Base-by-base conservation (phyloP, 805 yeast species). In the Komagataella ulmi region DNA sequence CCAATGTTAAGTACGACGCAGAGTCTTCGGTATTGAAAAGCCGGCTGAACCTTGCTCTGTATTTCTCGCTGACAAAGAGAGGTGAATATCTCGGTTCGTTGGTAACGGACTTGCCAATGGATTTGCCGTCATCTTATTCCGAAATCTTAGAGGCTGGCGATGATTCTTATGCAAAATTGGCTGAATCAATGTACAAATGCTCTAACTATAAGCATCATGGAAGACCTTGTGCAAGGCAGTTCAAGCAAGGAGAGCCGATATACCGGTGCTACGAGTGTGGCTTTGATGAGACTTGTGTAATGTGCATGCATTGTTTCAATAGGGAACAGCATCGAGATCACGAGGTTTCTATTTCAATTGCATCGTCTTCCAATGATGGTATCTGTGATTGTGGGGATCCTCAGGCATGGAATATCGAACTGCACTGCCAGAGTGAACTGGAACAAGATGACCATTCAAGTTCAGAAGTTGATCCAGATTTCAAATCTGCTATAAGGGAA, bases 251-350 rank as follows among this genome's bases (percentile, higher is more conserved):
- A 21, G 86, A 83, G 54, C 80, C 83, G 0, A 82, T 84, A 18
- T 86, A 83, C 61, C 70, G 88, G 52, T 86, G 95, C 60, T 71
- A 71, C 40, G 87, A 85, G 53, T 86, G 95, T 70, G 88, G 86
- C 0, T 77, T 75, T 54, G 95, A 86, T 64, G 80, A 79, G 7
- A 83, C 90, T 0, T 86, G 95, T 70, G 89, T 87, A 40, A 62
- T 86, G 24, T 86, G 95, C 65, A 77, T 74, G 10, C 68, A 79
- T 57, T 86, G 95, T 62, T 86, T 84, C 67, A 82, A 83, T 61
- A 74, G 76, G 51, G 75, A 74, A 3, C 88, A 84, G 58, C 95
- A 86, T 62, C 61, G 65, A 12, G 81, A 74, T 50, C 95, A 86
- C 60, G 77, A 77, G 54, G 85, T 86, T 7, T 66, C 72, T 24